Conservation (phyloP, 2,329 filamentous ascomycete species). For the Aureobasidium lini region DNA sequence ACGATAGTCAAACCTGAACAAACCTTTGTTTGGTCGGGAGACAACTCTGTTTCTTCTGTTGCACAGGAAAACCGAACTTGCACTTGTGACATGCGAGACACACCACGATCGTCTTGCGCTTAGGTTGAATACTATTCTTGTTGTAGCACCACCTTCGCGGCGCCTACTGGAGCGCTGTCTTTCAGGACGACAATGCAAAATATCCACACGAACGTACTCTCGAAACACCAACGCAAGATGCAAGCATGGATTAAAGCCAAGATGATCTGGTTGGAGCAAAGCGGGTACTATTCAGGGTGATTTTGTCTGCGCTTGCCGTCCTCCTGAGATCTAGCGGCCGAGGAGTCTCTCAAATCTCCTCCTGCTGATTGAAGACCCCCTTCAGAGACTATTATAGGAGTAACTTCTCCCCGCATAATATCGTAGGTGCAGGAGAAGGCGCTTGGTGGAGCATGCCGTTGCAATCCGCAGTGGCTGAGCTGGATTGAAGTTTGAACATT, state of each 20-base stretch:
- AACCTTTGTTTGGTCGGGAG: background rate
- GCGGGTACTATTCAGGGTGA: constrained; percentile 5
- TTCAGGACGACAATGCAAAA: background rate
- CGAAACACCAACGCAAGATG: background rate
- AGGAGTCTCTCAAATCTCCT: background rate
- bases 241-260: background rate
- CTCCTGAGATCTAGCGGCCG: constrained; percentile 10
- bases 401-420: constrained; percentile 3
- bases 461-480: constrained; percentile 1
- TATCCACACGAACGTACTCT: background rate
- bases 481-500: constrained; percentile 12
- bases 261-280: background rate
- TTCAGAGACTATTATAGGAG: constrained; percentile 9
- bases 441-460: constrained; percentile 9
- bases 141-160: background rate
- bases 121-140: background rate
- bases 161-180: constrained; percentile 2
- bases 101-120: background rate
- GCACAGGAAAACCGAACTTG: background rate
- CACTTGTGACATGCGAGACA: background rate
- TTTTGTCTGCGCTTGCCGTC: background rate
- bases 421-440: constrained; percentile 13
- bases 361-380: constrained; percentile 1
- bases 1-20: background rate
- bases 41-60: background rate